Base-by-base conservation (phyloP, 495 filamentous ascomycete species). In the Halenospora varia region DNA sequence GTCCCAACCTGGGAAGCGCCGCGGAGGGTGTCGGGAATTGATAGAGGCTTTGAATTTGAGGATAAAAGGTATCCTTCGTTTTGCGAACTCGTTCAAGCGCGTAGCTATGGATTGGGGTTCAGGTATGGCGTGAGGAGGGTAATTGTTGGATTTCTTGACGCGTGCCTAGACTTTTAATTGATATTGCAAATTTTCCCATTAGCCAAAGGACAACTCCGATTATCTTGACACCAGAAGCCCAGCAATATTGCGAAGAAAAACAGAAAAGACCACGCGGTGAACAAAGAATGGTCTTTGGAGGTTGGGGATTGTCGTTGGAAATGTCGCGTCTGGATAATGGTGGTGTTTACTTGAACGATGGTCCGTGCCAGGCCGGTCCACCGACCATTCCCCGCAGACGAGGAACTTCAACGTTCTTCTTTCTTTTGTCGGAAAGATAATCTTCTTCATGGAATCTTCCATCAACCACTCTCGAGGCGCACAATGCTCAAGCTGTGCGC, bases 311-410 rank as follows among this genome's bases (percentile, higher is more conserved):
- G 51, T 19, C 18, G 25, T 41, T 44, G 51, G 23, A 10, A 9
- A 53, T 41, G 51, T 53, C 51, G 51, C 51, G 51, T 53, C 29
- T 41, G 23, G 18, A 22, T 24, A 48, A 24, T 41, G 26, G 51
- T 2, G 18, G 26, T 41, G 51, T 41, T 53, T 19, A 39, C 35
- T 41, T 17, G 15, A 41, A 2, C 18, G 35, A 41, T 29, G 18
- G 19, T 23, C 46, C 46, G 46, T 48, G 46, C 46, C 46, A 48
- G 18, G 46, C 46, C 23, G 3, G 46, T 13, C 2, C 22, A 17
- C 4, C 13, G 6, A 22, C n/a, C 51, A 11, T 19, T 18, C 35
- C 25, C 25, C 51, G 23, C 35, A 41, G 2, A 10, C 26, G 40
- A 17, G n/a, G 48, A 25, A 20, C 25, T 20, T 35, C 17, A 26